Base-by-base conservation (phyloP, 257 asterid species). In the Solanum gracilifrons region DNA sequence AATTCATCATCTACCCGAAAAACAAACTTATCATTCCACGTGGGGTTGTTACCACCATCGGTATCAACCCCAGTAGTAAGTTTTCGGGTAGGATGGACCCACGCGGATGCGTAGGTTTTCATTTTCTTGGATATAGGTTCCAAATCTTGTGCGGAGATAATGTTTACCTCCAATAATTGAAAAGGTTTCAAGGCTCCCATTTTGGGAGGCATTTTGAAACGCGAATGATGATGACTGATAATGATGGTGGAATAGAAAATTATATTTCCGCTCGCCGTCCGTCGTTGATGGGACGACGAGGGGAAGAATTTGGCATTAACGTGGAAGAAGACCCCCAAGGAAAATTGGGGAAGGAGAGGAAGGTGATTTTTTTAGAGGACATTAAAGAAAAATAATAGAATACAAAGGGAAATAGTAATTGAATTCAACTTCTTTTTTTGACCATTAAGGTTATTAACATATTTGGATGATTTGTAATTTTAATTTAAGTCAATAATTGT, bases 71-170 rank as follows among this genome's bases (percentile, higher is more conserved):
- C 91, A 0, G 99, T 96, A 90, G 97, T 92, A 29, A 94, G 72
- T 60, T 96, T 96, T 74, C 93, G 91, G 83, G 94, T 96, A 6
- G 99, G 96, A 25, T 87, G 74, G 27, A 96, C 74, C 92, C 94
- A 96, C 29, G 93, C 95, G 41, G 92, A 96, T 0, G 96, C 96
- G 25, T 94, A 96, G 0, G 98, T 94, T 39, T 96, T 94, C 64
- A 96, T 91, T 93, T 90, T 87, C 74, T 94, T 94, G 90, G 99
- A 92, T 5, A 94, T 91, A 2, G 98, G 96, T 1, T 98, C 96
- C 58, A 96, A 98, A 77, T 94, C 97, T 7, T 92, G 93, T 2
- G 98, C 99, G 2, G 98, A 94, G 23, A 93, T 83, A 21, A 96
- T 79, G 86, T 87, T 91, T 93, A 96, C 88, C 87, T 93, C 98